A percentile compares a stretch with the other conserved stretches of the same genome.
phyloP scores from a whole-genome alignment of 2,329 filamentous ascomycete genomes.

The Didymella sp. region DNA sequence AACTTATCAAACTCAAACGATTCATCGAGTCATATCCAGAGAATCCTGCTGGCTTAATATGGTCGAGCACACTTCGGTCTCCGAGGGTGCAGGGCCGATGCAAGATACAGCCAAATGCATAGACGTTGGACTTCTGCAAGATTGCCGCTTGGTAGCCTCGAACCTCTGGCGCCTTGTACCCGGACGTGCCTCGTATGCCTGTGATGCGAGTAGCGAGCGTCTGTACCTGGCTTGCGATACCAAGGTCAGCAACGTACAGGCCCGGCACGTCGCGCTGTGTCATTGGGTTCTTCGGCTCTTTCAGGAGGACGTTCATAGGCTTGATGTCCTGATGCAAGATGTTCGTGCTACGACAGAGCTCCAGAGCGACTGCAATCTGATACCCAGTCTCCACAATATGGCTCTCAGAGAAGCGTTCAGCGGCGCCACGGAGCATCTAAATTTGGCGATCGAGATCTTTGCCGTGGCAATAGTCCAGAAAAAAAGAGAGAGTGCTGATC shows the following conservation, averaged over 20 bases:
- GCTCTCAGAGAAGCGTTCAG: not conserved
- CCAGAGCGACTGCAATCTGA: not conserved
- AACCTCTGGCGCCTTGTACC: not conserved
- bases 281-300: not conserved
- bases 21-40: not conserved
- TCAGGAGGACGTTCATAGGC: not conserved
- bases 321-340: conserved; percentile 3
- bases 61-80: not conserved
- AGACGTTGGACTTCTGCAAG: not conserved
- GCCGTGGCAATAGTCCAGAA: conserved; percentile 1
- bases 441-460: not conserved
- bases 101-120: not conserved
- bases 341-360: not conserved
- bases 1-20: not conserved
- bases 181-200: not conserved
- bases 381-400: not conserved
- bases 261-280: not conserved
- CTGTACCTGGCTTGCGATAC: not conserved
- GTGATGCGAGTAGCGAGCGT: not conserved
- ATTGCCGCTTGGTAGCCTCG: not conserved
- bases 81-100: not conserved
- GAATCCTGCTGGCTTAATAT: not conserved
- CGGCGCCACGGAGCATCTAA: not conserved
- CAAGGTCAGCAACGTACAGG: not conserved
- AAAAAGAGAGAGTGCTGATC: not conserved